Base-by-base conservation (phyloP, 164 flowering plant species). In the Chimonanthus praecox region DNA sequence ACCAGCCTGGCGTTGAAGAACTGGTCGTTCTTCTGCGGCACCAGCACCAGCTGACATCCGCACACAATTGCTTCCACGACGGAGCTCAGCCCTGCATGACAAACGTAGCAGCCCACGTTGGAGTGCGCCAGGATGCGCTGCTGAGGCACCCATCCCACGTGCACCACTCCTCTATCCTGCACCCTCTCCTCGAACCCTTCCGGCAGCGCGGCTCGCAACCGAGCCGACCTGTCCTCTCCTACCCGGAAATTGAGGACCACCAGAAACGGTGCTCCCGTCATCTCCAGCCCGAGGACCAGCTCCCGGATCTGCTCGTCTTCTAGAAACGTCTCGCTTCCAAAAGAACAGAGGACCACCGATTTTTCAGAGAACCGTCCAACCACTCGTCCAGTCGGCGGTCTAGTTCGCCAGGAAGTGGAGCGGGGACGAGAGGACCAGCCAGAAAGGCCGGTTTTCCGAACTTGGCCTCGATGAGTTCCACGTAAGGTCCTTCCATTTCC, bases 301-400 rank as follows among this genome's bases (percentile, higher is more conserved):
- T 85, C 86, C 9, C 71, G 58, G 3, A 85, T 66, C 64, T 83
- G 83, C 18, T 71, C 75, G 6, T 80, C 64, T 3, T 3, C 64
- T 6, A 83, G 68, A 7, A 65, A 58, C 1, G 73, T 68, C 51
- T 83, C 81, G 69, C 85, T 80, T 9, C 88, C 86, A 18, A 85
- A 78, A 11, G 83, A 77, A 64, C 82, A 83, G 72, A 54, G 80
- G 8, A 83, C 70, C 0, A 83, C 86, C 0, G 82, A 74, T 0
- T 71, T 64, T 0, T 78, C 61, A 4, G 74, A 69, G 47, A 78
- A 83, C 6, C 50, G 43, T 21, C 60, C 1, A 86, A 72, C 88
- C 87, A 82, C 0, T 47, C 45, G 0, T 49, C 81, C 84, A 83
- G 80, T 73, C 64, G 73, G 6, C 68, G 74, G 0, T 81, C 84